phyloP scores from a whole-genome alignment of 495 filamentous ascomycete species.

The Darksidea phi region DNA sequence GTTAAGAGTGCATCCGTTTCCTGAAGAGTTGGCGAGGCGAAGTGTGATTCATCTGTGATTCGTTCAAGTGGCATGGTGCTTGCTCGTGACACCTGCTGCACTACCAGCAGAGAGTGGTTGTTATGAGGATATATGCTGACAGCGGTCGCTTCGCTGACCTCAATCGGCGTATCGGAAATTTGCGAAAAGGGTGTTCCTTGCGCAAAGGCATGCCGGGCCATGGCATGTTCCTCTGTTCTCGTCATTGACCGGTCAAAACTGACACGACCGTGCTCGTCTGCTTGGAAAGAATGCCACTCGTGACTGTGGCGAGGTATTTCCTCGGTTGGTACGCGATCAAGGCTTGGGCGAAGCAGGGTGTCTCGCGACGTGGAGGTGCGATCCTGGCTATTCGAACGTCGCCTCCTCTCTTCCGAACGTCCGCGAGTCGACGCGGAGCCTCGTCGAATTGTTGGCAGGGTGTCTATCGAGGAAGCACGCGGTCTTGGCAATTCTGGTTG shows the following conservation, averaged over 20 bases:
- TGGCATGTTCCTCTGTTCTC: constrained; percentile 53
- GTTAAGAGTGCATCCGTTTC: not conserved
- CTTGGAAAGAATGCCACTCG: constrained; percentile 21
- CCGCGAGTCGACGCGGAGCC: constrained; percentile 16
- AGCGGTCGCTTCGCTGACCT: constrained; percentile 74
- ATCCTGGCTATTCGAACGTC: constrained; percentile 25
- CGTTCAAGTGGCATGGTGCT: constrained; percentile 16
- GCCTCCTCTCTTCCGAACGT: constrained; percentile 24
- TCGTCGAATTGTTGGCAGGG: constrained; percentile 7
- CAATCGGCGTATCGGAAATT: constrained; percentile 56
- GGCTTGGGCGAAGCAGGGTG: constrained; percentile 8
- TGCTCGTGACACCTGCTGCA: constrained; percentile 56
- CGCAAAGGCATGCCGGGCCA: constrained; percentile 52
- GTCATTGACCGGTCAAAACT: constrained; percentile 32
- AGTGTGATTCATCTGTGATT: not conserved
- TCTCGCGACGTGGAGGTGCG: constrained; percentile 27
- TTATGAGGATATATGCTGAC: constrained; percentile 84
- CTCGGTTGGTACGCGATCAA: constrained; percentile 22
- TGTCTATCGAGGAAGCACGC: constrained; percentile 14
- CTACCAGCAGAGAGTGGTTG: constrained; percentile 77
- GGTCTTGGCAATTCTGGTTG: not conserved
- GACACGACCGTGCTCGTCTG: constrained; percentile 26
- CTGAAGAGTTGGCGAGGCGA: not conserved
- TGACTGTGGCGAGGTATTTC: constrained; percentile 29
- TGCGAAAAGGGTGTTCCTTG: constrained; percentile 60